Percentiles rank a stretch among this genome's conserved stretches.
Conservation (phyloP, 352 stramenopile species). For the Peronospora tabacina region DNA sequence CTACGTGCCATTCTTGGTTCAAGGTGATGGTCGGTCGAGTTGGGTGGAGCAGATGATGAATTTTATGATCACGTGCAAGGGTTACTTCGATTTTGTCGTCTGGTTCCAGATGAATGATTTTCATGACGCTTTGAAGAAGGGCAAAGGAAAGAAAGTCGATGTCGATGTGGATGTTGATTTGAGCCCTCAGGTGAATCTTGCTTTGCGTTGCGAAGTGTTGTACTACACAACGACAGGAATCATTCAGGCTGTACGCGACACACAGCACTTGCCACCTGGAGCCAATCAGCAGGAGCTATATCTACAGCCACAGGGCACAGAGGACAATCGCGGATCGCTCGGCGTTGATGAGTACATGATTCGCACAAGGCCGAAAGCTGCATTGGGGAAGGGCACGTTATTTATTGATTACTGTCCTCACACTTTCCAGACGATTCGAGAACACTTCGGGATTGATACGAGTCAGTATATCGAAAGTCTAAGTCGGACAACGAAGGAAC, state of each 20-base stretch:
- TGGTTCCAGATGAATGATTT: slow-evolving; percentile 89
- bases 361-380: slow-evolving; percentile 60
- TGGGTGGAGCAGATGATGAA: slow-evolving; percentile 76
- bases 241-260: slow-evolving; percentile 76
- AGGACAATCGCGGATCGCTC: slow-evolving; percentile 67
- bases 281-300: slow-evolving; percentile 74
- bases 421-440: slow-evolving; percentile 80
- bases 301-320: slow-evolving; percentile 64
- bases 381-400: slow-evolving; percentile 66
- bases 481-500: slow-evolving; percentile 79
- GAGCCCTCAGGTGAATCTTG: slow-evolving; percentile 80
- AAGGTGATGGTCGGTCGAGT: slow-evolving; percentile 37
- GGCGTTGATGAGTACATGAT: slow-evolving; percentile 84
- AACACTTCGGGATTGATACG: slow-evolving; percentile 79
- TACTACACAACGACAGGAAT: slow-evolving; percentile 87
- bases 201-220: slow-evolving; percentile 74
- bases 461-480: slow-evolving; percentile 80
- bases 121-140: slow-evolving; percentile 36
- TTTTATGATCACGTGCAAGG: slow-evolving; percentile 88
- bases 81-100: slow-evolving; percentile 85
- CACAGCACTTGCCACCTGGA: slow-evolving; percentile 54
- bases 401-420: slow-evolving; percentile 85
- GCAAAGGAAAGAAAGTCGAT: slow-evolving; percentile 46
- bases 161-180: slow-evolving; percentile 81
- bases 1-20: slow-evolving; percentile 81